A percentile compares a stretch with the other conserved stretches of the same genome.
phyloP scores from a whole-genome alignment of 225 moss, liverwort and hornwort genomes.

The Asterella californica region DNA sequence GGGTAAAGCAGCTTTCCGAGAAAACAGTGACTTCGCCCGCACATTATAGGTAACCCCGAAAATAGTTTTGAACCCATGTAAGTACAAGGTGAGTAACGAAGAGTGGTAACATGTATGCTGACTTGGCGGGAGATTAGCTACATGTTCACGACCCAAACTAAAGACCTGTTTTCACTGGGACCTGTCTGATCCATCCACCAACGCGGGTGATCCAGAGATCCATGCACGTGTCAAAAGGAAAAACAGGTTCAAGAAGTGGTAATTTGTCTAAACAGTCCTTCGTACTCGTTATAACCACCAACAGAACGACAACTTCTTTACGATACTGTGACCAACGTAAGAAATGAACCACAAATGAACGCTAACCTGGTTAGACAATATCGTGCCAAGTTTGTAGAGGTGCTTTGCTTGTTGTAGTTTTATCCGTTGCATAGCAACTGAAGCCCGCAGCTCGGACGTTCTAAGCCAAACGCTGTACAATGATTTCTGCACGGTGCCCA shows the following conservation, averaged over 20 bases:
- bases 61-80: too few species aligned
- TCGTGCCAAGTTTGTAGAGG: constrained; percentile 80
- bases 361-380: constrained; percentile 79
- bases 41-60: too few species aligned
- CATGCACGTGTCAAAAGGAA: too few species aligned
- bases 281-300: too few species aligned
- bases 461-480: constrained; percentile 84
- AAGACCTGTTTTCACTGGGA: neutral
- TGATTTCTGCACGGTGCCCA: constrained; percentile 59
- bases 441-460: constrained; percentile 81
- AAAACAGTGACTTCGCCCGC: too few species aligned
- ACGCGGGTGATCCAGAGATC: neutral
- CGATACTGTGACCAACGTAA: neutral
- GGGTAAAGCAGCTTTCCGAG: too few species aligned
- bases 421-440: constrained; percentile 84
- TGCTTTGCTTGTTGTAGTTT: constrained; percentile 95
- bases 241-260: too few species aligned
- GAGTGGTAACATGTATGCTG: too few species aligned
- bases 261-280: too few species aligned
- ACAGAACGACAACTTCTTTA: neutral
- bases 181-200: neutral
- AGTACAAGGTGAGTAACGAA: too few species aligned
- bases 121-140: too few species aligned
- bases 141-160: too few species aligned
- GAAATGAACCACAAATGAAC: neutral